Percentiles rank a stretch among this genome's conserved stretches.
These are phyloP conservation scores for Pyricularia sp. DNA, from an alignment of 2,329 filamentous ascomycete genomes.

Conservation along the genomic window DNA sequence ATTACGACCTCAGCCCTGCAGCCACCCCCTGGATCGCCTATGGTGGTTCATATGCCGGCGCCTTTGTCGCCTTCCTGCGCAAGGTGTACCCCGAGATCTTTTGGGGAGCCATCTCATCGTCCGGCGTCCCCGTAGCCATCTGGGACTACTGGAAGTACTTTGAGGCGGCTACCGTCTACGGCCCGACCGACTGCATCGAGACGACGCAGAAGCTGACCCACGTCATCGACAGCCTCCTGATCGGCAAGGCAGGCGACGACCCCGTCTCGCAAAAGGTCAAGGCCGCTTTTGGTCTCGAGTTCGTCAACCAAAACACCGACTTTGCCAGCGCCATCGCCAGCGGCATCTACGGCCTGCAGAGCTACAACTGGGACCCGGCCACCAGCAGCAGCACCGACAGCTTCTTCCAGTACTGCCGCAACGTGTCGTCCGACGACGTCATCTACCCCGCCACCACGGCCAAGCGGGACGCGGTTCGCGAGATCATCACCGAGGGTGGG, in stretches of 20 bases:
- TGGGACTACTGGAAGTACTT: slow-evolving; percentile 64
- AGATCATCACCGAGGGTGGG: slow-evolving; percentile 31
- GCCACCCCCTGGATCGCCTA: slow-evolving; percentile 65
- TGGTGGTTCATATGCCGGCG: slow-evolving; percentile 76
- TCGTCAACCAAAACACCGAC: slow-evolving; percentile 34
- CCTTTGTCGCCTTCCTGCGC: slow-evolving; percentile 67
- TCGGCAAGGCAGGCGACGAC: slow-evolving; percentile 24
- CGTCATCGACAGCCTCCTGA: slow-evolving; percentile 41
- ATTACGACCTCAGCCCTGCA: slow-evolving; percentile 53
- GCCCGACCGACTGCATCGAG: slow-evolving; percentile 51
- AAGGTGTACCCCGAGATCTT: slow-evolving; percentile 70
- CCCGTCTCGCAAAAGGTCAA: slow-evolving; percentile 32
- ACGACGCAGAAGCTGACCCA: slow-evolving; percentile 49
- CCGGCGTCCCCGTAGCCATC: slow-evolving; percentile 69
- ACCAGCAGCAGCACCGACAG: slow-evolving; percentile 24
- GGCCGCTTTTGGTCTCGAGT: slow-evolving; percentile 34
- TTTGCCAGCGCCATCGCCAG: slow-evolving; percentile 33
- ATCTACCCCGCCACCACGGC: slow-evolving; percentile 31
- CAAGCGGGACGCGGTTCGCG: slow-evolving; percentile 23
- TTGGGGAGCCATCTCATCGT: slow-evolving; percentile 72
- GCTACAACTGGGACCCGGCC: slow-evolving; percentile 43
- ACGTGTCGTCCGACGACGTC: slow-evolving; percentile 29
- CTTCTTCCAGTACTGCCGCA: slow-evolving; percentile 39
- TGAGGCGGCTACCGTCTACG: slow-evolving; percentile 39
- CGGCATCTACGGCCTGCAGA: slow-evolving; percentile 35